Evolutionary conservation across 1,284 basidiomycete species (phyloP).

Genomic region (Cryptococcus amylolentus): DNA sequence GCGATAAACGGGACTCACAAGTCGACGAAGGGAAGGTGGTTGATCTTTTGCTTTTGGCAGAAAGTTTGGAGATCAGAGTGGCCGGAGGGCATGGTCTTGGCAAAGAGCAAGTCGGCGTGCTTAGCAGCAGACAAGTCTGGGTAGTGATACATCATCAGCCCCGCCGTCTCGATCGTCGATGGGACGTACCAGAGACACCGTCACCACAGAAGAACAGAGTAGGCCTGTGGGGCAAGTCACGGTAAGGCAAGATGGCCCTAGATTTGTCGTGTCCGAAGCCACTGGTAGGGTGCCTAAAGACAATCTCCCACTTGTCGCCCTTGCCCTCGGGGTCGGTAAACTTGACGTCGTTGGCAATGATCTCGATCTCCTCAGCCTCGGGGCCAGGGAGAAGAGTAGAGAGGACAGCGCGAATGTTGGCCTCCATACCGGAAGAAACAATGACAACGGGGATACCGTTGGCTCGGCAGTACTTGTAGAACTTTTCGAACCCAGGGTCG

Average conservation of each 20-base stretch:
- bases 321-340: conserved; percentile 55
- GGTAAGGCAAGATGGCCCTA: conserved; percentile 82
- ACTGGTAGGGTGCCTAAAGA: conserved; percentile 81
- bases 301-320: conserved; percentile 72
- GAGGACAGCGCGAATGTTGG: conserved; percentile 76
- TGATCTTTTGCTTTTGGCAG: conserved; percentile 56
- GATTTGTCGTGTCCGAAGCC: conserved; percentile 91
- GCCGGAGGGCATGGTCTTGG: conserved; percentile 70
- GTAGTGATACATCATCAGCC: background rate
- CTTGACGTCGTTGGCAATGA: conserved; percentile 82
- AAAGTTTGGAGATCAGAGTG: conserved; percentile 82
- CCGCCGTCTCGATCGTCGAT: background rate
- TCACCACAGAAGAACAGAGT: conserved; percentile 92
- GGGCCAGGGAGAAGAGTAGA: conserved; percentile 70
- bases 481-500: conserved; percentile 81
- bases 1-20: conserved; percentile 33
- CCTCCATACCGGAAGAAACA: conserved; percentile 90
- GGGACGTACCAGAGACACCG: conserved; percentile 72
- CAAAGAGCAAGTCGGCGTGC: conserved; percentile 86
- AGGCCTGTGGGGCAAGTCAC: conserved; percentile 64
- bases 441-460: conserved; percentile 81
- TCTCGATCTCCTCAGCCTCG: conserved; percentile 71
- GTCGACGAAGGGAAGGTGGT: conserved; percentile 48
- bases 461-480: conserved; percentile 73
- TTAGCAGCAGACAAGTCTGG: conserved; percentile 81